phyloP scores from a whole-genome alignment of 805 yeast species.

The Myxozyma monticola region DNA sequence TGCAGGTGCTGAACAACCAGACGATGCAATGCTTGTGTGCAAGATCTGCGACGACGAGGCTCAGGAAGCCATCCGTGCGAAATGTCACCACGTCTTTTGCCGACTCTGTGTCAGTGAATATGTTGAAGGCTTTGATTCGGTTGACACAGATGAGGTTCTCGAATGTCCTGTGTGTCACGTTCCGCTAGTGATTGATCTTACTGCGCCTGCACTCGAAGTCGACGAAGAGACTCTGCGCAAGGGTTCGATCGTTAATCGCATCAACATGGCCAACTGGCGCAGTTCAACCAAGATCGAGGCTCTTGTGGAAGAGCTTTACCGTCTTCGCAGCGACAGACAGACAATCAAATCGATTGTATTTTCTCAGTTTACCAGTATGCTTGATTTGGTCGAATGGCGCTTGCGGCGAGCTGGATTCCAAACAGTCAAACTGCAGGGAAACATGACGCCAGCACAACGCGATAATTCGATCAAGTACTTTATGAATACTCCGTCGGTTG shows the following conservation, averaged over 20 bases:
- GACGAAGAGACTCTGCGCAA: conserved; percentile 56
- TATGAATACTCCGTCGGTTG: conserved; percentile 89
- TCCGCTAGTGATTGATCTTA: conserved; percentile 83
- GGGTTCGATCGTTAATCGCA: conserved; percentile 76
- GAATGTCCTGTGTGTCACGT: conserved; percentile 97
- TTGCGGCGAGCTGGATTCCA: conserved; percentile 90
- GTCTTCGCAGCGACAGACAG: conserved; percentile 76
- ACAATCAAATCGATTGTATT: conserved; percentile 96
- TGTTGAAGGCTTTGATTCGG: conserved; percentile 62
- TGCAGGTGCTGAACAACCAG: conserved; percentile 40
- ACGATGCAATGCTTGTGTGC: conserved; percentile 66
- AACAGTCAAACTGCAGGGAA: conserved; percentile 92
- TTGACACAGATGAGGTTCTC: conserved; percentile 51
- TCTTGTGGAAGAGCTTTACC: conserved; percentile 86
- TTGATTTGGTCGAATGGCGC: conserved; percentile 95
- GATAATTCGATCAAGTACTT: conserved; percentile 87
- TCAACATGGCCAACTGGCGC: conserved; percentile 81
- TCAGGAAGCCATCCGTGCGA: conserved; percentile 93
- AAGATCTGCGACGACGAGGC: conserved; percentile 97
- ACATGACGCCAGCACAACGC: conserved; percentile 94
- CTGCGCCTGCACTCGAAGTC: conserved; percentile 74
- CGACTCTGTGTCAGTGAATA: conserved; percentile 90
- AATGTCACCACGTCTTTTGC: conserved; percentile 92
- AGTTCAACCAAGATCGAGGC: conserved; percentile 98
- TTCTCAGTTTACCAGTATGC: conserved; percentile 95